Conservation (phyloP, 2,329 filamentous ascomycete species). For the Neofusicoccum umdonicola region DNA sequence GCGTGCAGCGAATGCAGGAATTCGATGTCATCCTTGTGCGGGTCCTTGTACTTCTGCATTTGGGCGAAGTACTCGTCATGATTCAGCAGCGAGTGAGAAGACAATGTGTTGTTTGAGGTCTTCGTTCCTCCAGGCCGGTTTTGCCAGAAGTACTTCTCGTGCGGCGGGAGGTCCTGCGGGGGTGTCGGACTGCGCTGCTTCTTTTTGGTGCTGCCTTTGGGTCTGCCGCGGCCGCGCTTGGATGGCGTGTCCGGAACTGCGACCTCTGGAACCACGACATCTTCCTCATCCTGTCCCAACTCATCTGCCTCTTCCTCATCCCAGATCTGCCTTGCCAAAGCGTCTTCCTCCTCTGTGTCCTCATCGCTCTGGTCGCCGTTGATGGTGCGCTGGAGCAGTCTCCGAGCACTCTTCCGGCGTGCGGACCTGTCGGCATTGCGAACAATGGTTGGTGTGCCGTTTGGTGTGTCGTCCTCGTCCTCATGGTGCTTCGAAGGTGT, state of each 20-base stretch:
- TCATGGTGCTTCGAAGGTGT: slow-evolving; percentile 41
- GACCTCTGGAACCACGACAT: slow-evolving; percentile 43
- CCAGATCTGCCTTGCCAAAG: slow-evolving; percentile 68
- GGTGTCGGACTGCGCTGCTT: slow-evolving; percentile 72
- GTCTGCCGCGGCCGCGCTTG: slow-evolving; percentile 47
- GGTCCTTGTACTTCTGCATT: slow-evolving; percentile 63
- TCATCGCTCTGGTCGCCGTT: slow-evolving; percentile 66
- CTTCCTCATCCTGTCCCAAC: slow-evolving; percentile 29
- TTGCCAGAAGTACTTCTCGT: slow-evolving; percentile 92
- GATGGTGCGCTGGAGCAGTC: slow-evolving; percentile 70
- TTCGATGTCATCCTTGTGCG: slow-evolving; percentile 66
- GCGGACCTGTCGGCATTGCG: slow-evolving; percentile 81
- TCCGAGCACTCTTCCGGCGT: slow-evolving; percentile 76
- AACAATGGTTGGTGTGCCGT: slow-evolving; percentile 62
- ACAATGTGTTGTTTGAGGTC: slow-evolving; percentile 82
- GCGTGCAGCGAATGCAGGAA: slow-evolving; percentile 73
- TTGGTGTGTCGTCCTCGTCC: slow-evolving; percentile 53
- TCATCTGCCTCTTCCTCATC: slow-evolving; percentile 51
- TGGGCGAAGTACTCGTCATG: slow-evolving; percentile 88
- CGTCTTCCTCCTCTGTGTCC: slow-evolving; percentile 66
- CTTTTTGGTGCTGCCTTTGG: slow-evolving; percentile 50
- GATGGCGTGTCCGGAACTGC: slow-evolving; percentile 50
- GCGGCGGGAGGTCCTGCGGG: slow-evolving; percentile 75
- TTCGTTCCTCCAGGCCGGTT: slow-evolving; percentile 78
- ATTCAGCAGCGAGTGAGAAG: slow-evolving; percentile 71